A percentile compares a stretch with the other conserved stretches of the same genome.
phyloP scores from a whole-genome alignment of 1,284 basidiomycete species.

The Fistulinella cinereoalba region DNA sequence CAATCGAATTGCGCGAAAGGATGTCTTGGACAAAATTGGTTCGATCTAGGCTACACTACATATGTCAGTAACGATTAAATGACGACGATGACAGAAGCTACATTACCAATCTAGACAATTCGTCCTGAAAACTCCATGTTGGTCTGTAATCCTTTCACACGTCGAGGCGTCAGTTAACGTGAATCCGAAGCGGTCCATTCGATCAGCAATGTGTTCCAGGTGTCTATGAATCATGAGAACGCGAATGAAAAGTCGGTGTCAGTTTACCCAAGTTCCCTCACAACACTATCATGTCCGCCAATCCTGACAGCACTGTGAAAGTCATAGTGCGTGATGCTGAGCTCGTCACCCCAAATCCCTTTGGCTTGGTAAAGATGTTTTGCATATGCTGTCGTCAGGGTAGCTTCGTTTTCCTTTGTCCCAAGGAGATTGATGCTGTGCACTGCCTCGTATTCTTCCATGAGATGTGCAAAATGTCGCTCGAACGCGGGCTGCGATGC shows the following conservation, averaged over 20 bases:
- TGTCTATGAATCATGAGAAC: conserved; percentile 41
- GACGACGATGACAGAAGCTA: neutral
- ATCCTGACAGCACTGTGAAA: conserved; percentile 84
- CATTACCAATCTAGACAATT: conserved; percentile 94
- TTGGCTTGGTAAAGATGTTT: conserved; percentile 69
- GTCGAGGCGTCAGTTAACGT: conserved; percentile 69
- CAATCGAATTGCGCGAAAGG: conserved; percentile 73
- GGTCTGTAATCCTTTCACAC: conserved; percentile 73
- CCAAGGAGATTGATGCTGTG: conserved; percentile 90
- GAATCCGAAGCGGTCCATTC: conserved; percentile 83
- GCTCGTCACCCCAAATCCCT: conserved; percentile 53
- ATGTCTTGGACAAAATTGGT: conserved; percentile 99
- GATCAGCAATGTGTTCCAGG: conserved; percentile 57
- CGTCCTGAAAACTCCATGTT: conserved; percentile 88
- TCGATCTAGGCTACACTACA: conserved; percentile 73
- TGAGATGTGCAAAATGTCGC: conserved; percentile 84
- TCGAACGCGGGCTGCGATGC: conserved; percentile 97
- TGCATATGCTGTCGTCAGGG: conserved; percentile 79
- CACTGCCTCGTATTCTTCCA: conserved; percentile 76
- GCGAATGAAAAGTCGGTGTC: conserved; percentile 6
- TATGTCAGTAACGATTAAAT: conserved; percentile 3
- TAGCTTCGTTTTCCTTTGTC: conserved; percentile 88
- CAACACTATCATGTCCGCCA: conserved; percentile 87
- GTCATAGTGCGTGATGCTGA: conserved; percentile 87
- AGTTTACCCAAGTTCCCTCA: conserved; percentile 67